These are phyloP conservation scores for Umbelopsis sp. DNA, from an alignment of 192 early-diverging fungal genomes.

Conservation along the genomic window DNA sequence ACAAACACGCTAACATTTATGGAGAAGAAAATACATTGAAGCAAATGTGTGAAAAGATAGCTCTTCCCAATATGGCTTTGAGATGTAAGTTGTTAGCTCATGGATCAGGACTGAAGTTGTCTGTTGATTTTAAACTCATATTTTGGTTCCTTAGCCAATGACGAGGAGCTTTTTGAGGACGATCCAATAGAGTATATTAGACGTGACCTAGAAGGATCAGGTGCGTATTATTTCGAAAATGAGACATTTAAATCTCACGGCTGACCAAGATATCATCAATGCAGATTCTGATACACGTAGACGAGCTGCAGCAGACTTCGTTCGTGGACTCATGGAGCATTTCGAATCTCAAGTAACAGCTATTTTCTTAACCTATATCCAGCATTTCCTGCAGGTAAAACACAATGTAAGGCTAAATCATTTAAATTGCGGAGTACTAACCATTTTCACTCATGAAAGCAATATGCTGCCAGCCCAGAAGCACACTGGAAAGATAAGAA, in stretches of 20 bases:
- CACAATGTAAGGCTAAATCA: background rate
- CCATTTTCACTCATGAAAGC: conserved; percentile 27
- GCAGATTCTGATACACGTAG: conserved; percentile 90
- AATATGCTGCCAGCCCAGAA: conserved; percentile 68
- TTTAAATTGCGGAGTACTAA: background rate
- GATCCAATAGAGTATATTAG: conserved; percentile 96
- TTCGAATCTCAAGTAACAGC: conserved; percentile 84
- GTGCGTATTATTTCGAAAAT: conserved; percentile 30
- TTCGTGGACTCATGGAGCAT: conserved; percentile 88
- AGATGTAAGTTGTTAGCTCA: conserved; percentile 49
- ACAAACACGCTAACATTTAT: conserved; percentile 76
- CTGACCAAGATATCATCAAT: background rate
- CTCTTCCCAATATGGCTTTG: conserved; percentile 90
- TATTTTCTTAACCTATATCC: conserved; percentile 80
- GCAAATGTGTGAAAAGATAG: conserved; percentile 87
- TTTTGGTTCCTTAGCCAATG: conserved; percentile 49
- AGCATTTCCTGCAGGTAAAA: conserved; percentile 57
- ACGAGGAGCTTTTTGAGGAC: conserved; percentile 96
- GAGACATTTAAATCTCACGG: background rate
- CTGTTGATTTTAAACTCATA: no score
- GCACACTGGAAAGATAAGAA: conserved; percentile 94
- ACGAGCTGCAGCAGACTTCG: conserved; percentile 87
- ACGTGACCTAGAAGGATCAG: conserved; percentile 88
- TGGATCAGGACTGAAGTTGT: background rate
- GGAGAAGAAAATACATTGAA: conserved; percentile 66